Evolutionary conservation across 805 yeast genomes (phyloP).

Genomic region (Schizosaccharomyces cryophilus): DNA sequence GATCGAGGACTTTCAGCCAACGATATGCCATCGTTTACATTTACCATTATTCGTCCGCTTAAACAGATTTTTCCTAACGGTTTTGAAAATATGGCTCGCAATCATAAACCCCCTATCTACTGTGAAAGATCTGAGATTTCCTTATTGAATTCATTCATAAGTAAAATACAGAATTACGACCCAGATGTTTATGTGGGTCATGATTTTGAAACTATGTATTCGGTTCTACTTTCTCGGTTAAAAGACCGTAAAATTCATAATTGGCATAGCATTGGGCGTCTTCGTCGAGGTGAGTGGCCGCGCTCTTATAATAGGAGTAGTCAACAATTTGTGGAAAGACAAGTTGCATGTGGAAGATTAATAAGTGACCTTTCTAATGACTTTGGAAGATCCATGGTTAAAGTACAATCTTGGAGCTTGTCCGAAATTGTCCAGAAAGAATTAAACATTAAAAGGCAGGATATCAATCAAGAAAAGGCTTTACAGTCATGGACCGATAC

Average conservation of each 20-base stretch:
- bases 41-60: constrained; percentile 61
- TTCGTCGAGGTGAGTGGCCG: constrained; percentile 49
- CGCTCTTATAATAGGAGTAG: constrained; percentile 23
- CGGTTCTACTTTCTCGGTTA: constrained; percentile 61
- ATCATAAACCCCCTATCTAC: constrained; percentile 21
- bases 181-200: constrained; percentile 88
- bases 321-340: constrained; percentile 26
- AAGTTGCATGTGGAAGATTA: constrained; percentile 62
- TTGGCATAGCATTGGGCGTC: constrained; percentile 68
- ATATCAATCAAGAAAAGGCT: constrained; percentile 39
- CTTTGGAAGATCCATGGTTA: constrained; percentile 77
- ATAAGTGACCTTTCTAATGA: constrained; percentile 84
- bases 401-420: constrained; percentile 86
- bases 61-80: constrained; percentile 49
- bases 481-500: constrained; percentile 24
- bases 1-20: constrained; percentile 49
- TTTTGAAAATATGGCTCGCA: constrained; percentile 24
- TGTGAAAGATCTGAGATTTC: constrained; percentile 51
- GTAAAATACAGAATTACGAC: constrained; percentile 46
- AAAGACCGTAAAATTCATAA: constrained; percentile 44
- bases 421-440: constrained; percentile 73
- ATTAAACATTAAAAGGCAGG: constrained; percentile 42
- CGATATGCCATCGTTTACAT: constrained; percentile 30
- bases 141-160: constrained; percentile 49
- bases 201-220: constrained; percentile 54